Base-by-base conservation (phyloP, 352 stramenopile genomes). In the Phytophthora agathidicida region DNA sequence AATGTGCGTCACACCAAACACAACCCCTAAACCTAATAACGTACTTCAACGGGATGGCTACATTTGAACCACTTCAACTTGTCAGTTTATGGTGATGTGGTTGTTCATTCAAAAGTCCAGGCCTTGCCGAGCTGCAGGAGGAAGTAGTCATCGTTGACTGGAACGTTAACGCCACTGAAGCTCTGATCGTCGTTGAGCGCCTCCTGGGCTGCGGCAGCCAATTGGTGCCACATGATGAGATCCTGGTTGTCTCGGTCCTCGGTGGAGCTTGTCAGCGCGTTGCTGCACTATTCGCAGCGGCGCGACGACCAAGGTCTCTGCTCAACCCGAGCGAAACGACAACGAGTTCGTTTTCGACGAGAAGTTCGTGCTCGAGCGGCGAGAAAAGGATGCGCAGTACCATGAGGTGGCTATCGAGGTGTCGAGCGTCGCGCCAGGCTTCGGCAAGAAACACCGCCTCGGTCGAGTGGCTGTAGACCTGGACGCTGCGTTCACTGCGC, bases 351-450 rank as follows among this genome's bases (percentile, higher is more conserved):
- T 58, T 5, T 74, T 80, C 46, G 67, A 75, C 54, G 71, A 77
- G 19, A 80, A 80, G 57, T 80, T 80, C 35, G 65, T 73, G 14
- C 77, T 80, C 30, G 71, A 62, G 22, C 60, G 65, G 30, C 71
- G 51, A 22, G 48, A 75, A 27, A 55, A 61, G 30, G 71, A 67
- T 27, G 60, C 51, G 14, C 46, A 65, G 9, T 75, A 69, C 36
- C 53, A 64, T 49, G 26, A 73, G n/a, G 60, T 77, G 24, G 58
- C 49, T 3, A 76, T 82, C 36, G 57, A 78, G 17, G 47, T 77
- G 24, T 65, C 36, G 19, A 61, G 52, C 32, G 56, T 63, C 23
- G 32, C 45, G 16, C 50, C 54, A 8, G 51, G 51, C 5, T 63
- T 65, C n/a, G 52, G 46, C 19, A 65, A 59, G 48, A 73, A 75